A percentile compares a stretch with the other conserved stretches of the same genome.
Evolutionary conservation across 192 early-diverging fungal species (phyloP).

Genomic region (Phycomyces nitens): DNA sequence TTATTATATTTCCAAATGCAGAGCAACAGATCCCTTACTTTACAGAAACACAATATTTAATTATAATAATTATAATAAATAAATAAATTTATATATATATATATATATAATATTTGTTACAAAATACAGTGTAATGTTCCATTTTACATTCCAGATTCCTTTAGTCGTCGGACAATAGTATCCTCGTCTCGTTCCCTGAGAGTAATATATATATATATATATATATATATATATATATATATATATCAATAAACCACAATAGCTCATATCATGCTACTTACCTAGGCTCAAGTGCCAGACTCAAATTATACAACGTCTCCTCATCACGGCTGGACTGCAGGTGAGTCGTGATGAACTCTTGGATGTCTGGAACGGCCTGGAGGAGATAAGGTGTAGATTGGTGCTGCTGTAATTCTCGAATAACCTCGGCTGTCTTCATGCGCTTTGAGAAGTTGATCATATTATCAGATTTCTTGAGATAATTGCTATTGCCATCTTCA

Average conservation of each 20-base stretch:
- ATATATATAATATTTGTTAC: neutral
- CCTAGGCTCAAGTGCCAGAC: conserved; percentile 77
- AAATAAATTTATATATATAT: neutral
- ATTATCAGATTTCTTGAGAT: conserved; percentile 54
- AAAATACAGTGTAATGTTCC: neutral
- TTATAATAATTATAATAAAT: neutral
- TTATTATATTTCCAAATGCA: too few relatives aligned
- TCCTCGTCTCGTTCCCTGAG: conserved; percentile 66
- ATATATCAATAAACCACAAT: neutral
- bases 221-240: neutral
- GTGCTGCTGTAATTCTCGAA: conserved; percentile 87
- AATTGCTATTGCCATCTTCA: conserved; percentile 82
- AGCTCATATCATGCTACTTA: too few relatives aligned
- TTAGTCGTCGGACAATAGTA: conserved; percentile 65
- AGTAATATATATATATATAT: neutral
- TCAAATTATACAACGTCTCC: conserved; percentile 72
- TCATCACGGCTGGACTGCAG: conserved; percentile 68
- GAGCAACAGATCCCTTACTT: too few relatives aligned
- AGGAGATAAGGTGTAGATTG: conserved; percentile 79
- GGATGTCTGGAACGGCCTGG: conserved; percentile 76
- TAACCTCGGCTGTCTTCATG: conserved; percentile 81
- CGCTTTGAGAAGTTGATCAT: conserved; percentile 92
- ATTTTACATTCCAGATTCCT: conserved; percentile 62
- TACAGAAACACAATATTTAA: too few relatives aligned
- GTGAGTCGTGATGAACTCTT: conserved; percentile 69